Evolutionary conservation across 108 stramenopile species (phyloP).

Genomic region (Discostella pseudostelligera): DNA sequence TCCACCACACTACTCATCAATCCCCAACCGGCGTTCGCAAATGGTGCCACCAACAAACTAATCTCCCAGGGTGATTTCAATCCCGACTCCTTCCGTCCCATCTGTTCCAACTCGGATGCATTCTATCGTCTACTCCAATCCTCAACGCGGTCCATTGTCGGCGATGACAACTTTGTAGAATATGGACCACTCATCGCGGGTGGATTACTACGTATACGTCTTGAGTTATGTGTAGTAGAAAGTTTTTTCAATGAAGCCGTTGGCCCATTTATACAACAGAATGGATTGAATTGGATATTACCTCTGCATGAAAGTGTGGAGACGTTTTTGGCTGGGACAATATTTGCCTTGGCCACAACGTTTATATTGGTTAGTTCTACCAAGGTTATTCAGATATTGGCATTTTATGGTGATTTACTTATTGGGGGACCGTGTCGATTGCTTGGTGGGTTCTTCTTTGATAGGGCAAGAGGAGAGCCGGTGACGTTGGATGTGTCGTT

Average conservation of each 20-base stretch:
- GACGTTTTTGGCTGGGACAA: conserved; percentile 89
- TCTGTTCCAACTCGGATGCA: conserved; percentile 82
- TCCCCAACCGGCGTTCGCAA: conserved; percentile 11
- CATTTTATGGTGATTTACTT: conserved; percentile 83
- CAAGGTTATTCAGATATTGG: conserved; percentile 84
- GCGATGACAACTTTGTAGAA: conserved; percentile 80
- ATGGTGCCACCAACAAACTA: too few relatives aligned
- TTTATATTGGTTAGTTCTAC: conserved; percentile 93
- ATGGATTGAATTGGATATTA: conserved; percentile 86
- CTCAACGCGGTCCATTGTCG: conserved; percentile 73
- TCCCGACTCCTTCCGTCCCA: conserved; percentile 81
- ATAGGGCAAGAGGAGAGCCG: conserved; percentile 82
- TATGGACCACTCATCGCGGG: conserved; percentile 92
- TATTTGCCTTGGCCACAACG: conserved; percentile 88
- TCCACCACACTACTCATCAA: conserved; percentile 7
- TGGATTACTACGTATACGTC: conserved; percentile 82
- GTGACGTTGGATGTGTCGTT: conserved; percentile 80
- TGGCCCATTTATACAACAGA: conserved; percentile 85
- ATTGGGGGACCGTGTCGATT: conserved; percentile 66
- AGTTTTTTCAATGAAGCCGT: conserved; percentile 92
- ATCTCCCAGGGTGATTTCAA: conserved; percentile 59
- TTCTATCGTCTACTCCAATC: conserved; percentile 83
- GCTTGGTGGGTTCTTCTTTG: conserved; percentile 84
- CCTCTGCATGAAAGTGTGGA: conserved; percentile 91
- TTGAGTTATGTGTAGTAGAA: conserved; percentile 93